phyloP scores from a whole-genome alignment of 2,329 filamentous ascomycete genomes.

The Pyrenochaeta sp. region DNA sequence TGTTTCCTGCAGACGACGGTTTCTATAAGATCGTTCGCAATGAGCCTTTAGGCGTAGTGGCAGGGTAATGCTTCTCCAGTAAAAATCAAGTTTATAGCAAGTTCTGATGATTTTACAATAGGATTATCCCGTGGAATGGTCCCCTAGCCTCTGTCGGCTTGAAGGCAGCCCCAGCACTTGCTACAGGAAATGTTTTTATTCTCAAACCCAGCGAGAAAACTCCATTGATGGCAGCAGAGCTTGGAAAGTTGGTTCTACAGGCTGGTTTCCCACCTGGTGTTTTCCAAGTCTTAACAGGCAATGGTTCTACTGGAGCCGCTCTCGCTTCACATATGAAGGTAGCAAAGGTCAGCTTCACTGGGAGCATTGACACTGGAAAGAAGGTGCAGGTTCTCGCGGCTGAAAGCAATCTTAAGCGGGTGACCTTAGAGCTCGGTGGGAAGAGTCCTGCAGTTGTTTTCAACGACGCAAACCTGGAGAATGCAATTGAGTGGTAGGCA shows the following conservation, averaged over 20 bases:
- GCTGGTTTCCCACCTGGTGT: constrained; percentile 53
- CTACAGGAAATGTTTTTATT: constrained; percentile 48
- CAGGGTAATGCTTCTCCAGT: no score
- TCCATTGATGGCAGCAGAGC: constrained; percentile 43
- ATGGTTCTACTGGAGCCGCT: constrained; percentile 49
- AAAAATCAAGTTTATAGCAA: no score
- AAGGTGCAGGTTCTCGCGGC: constrained; percentile 53
- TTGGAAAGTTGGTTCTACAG: constrained; percentile 45
- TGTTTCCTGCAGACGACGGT: constrained; percentile 27
- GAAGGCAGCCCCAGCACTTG: constrained; percentile 48
- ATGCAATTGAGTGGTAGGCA: constrained; percentile 39
- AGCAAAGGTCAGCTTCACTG: constrained; percentile 54
- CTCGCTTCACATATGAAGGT: constrained; percentile 51
- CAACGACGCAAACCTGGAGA: constrained; percentile 55
- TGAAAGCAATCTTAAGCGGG: constrained; percentile 54
- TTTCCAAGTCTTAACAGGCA: constrained; percentile 51
- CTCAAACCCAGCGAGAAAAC: constrained; percentile 50
- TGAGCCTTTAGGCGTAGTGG: constrained; percentile 54
- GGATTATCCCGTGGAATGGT: constrained; percentile 55
- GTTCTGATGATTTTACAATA: constrained; percentile 5
- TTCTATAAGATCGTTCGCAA: constrained; percentile 55
- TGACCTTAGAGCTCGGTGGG: constrained; percentile 56
- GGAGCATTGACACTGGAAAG: constrained; percentile 48
- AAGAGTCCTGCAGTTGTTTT: constrained; percentile 57
- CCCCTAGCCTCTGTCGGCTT: constrained; percentile 50